Evolutionary conservation across 352 stramenopile genomes (phyloP).

Genomic region (Thraustotheca clavata): DNA sequence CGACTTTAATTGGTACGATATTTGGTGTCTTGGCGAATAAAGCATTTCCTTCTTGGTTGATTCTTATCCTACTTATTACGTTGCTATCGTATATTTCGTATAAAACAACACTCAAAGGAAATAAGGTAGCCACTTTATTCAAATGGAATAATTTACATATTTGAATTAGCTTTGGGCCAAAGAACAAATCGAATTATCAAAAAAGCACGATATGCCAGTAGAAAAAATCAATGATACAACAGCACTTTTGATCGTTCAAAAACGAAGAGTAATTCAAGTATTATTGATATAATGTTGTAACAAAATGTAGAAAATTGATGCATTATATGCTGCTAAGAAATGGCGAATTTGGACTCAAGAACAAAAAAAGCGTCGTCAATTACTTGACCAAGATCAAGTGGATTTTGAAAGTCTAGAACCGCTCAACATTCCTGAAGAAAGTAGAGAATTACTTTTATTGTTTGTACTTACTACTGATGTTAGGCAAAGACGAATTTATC

Average conservation of each 20-base stretch:
- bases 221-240: neutral
- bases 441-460: no score
- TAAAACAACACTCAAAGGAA: constrained; percentile 60
- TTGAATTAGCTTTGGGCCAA: constrained; percentile 3
- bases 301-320: constrained; percentile 45
- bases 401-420: constrained; percentile 55
- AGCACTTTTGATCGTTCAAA: neutral
- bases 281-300: neutral
- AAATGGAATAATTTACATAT: neutral
- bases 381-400: constrained; percentile 41
- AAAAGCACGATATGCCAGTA: constrained; percentile 28
- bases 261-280: neutral
- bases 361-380: constrained; percentile 41
- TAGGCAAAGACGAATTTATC: constrained; percentile 11
- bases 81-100: constrained; percentile 70
- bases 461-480: no score
- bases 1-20: constrained; percentile 71
- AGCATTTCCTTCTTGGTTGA: constrained; percentile 76
- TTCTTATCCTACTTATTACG: constrained; percentile 62
- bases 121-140: constrained; percentile 30
- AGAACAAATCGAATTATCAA: neutral
- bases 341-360: constrained; percentile 56
- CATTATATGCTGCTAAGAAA: constrained; percentile 37
- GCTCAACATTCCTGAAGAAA: constrained; percentile 21
- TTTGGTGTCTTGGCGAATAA: constrained; percentile 81